These are phyloP conservation scores for Paramecium pentaurelia DNA, from an alignment of 73 alveolate genomes.

Conservation along the genomic window DNA sequence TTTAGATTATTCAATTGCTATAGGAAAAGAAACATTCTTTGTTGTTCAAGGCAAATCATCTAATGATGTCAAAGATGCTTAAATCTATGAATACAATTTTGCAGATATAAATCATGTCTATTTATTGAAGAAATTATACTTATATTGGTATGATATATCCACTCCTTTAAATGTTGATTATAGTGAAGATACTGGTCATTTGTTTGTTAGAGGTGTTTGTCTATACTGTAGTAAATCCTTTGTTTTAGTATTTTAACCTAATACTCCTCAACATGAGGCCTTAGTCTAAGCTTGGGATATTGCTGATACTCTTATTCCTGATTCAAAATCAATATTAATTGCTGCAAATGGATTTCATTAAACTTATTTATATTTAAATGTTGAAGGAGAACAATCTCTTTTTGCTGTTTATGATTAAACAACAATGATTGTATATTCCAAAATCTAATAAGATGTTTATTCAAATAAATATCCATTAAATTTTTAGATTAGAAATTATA, in stretches of 20 bases:
- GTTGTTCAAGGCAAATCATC: background rate
- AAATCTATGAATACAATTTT: conserved; percentile 2
- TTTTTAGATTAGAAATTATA: background rate
- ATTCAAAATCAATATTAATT: background rate
- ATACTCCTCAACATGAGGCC: conserved; percentile 26
- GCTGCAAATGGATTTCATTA: background rate
- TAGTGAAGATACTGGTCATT: background rate
- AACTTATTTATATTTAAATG: background rate
- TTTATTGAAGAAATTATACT: background rate
- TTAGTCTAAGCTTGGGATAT: background rate
- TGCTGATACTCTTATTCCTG: background rate
- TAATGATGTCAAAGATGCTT: background rate
- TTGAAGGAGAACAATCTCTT: background rate
- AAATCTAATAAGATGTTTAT: background rate
- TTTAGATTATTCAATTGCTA: background rate
- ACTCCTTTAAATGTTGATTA: conserved; percentile 7
- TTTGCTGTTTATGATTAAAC: background rate
- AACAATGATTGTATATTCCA: background rate
- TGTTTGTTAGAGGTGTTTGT: background rate
- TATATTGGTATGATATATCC: background rate
- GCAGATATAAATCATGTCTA: background rate
- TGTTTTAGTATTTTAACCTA: background rate
- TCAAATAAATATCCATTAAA: background rate
- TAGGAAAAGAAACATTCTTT: conserved; percentile 19
- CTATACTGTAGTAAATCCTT: background rate